phyloP scores from a whole-genome alignment of 768 basidiomycete species.

The Leccinum rimulosum region DNA sequence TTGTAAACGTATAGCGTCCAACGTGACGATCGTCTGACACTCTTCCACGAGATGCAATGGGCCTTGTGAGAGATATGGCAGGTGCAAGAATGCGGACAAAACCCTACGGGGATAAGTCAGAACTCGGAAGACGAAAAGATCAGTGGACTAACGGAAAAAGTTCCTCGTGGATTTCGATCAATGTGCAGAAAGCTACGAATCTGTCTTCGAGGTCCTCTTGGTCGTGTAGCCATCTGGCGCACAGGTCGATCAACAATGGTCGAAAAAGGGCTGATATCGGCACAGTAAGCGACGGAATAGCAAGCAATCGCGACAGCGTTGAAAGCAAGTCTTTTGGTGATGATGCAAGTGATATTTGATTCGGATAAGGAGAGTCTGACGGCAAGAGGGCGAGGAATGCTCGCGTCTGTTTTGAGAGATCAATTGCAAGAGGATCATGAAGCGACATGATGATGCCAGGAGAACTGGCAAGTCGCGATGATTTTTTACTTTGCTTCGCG shows the following conservation, averaged over 20 bases:
- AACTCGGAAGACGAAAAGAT: conserved; percentile 4
- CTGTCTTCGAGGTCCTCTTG: conserved; percentile 47
- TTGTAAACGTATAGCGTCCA: conserved; percentile 55
- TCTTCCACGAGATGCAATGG: conserved; percentile 49
- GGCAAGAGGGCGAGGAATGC: conserved; percentile 45
- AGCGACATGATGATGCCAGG: conserved; percentile 9
- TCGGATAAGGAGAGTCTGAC: conserved; percentile 38
- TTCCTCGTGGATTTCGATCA: conserved; percentile 69
- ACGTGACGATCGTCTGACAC: conserved; percentile 25
- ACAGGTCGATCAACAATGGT: conserved; percentile 77
- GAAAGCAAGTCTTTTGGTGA: conserved; percentile 46
- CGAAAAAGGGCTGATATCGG: conserved; percentile 64
- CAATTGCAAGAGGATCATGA: conserved; percentile 49
- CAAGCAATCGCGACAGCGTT: conserved; percentile 58
- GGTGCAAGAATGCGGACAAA: conserved; percentile 48
- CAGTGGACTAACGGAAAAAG: conserved; percentile 59
- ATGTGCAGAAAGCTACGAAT: conserved; percentile 56
- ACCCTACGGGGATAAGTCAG: conserved; percentile 40
- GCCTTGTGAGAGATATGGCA: conserved; percentile 45
- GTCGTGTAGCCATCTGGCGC: conserved; percentile 76
- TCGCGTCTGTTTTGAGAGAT: conserved; percentile 53
- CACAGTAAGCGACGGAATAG: conserved; percentile 59
- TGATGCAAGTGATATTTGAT: conserved; percentile 37
- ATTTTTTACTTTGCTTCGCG: neutral
- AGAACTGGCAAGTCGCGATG: neutral